Conservation (phyloP, 2,329 filamentous ascomycete genomes). For the Nigrospora oryzae region DNA sequence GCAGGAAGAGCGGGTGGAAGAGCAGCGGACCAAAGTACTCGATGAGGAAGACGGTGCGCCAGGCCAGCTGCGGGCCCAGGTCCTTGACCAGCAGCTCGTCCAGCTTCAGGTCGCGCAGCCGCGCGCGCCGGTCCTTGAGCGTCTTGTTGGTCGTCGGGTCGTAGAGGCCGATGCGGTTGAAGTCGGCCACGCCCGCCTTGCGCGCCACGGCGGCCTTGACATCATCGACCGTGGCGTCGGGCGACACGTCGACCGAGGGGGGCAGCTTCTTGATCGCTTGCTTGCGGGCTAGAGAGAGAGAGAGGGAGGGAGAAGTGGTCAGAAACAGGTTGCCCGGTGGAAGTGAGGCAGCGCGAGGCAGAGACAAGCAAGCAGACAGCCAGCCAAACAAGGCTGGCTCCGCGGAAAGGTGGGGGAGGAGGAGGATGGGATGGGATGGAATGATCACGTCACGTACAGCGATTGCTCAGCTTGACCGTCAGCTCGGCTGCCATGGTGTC, state of each 20-base stretch:
- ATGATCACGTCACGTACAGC: slow-evolving; percentile 1
- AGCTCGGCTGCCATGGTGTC: slow-evolving; percentile 1
- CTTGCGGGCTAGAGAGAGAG: slow-evolving; percentile 28
- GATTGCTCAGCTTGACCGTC: slow-evolving; percentile 1
- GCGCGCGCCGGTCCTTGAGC: slow-evolving; percentile 51
- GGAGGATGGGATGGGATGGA: neutral
- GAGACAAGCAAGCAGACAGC: too few relatives aligned
- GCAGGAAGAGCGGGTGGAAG: slow-evolving; percentile 70
- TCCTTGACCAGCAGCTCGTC: slow-evolving; percentile 80
- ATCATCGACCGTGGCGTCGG: slow-evolving; percentile 49
- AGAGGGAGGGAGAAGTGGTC: too few relatives aligned
- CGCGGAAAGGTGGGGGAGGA: too few relatives aligned
- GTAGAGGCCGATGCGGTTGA: slow-evolving; percentile 55
- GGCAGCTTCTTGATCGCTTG: slow-evolving; percentile 48
- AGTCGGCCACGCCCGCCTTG: slow-evolving; percentile 41
- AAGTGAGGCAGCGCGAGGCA: too few relatives aligned
- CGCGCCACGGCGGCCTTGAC: slow-evolving; percentile 48
- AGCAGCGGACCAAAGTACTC: slow-evolving; percentile 90
- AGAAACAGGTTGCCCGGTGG: too few relatives aligned
- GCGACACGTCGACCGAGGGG: slow-evolving; percentile 35
- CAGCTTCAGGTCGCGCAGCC: slow-evolving; percentile 35
- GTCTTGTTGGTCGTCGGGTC: slow-evolving; percentile 54
- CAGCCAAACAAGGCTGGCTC: too few relatives aligned
- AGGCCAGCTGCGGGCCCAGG: slow-evolving; percentile 80
- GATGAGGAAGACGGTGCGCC: slow-evolving; percentile 89